These are phyloP conservation scores for Pyrenula massariospora DNA, from an alignment of 495 filamentous ascomycete species.

Conservation along the genomic window DNA sequence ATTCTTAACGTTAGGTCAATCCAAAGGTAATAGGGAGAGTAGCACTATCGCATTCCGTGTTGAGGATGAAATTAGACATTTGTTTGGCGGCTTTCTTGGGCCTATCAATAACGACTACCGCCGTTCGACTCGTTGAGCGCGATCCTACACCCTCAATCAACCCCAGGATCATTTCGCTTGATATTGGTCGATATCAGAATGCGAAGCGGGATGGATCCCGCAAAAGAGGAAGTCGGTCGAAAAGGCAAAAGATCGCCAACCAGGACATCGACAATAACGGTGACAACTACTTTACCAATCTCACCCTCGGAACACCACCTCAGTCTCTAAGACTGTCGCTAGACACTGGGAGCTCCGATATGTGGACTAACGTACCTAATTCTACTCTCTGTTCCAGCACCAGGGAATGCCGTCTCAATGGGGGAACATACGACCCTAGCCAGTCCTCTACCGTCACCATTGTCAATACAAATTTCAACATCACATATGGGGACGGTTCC, in stretches of 20 bases:
- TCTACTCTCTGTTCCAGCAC: constrained; percentile 45
- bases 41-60: no score
- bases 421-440: constrained; percentile 56
- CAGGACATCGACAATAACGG: neutral
- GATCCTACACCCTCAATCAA: neutral
- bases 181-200: neutral
- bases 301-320: constrained; percentile 59
- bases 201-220: neutral
- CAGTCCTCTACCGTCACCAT: constrained; percentile 71
- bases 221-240: neutral
- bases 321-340: constrained; percentile 55
- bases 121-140: neutral
- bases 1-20: no score
- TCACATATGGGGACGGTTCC: constrained; percentile 81
- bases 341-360: constrained; percentile 80
- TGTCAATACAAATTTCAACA: constrained; percentile 72
- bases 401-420: constrained; percentile 42
- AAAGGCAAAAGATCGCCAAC: neutral
- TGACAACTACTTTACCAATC: constrained; percentile 56
- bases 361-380: constrained; percentile 68
- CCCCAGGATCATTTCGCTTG: neutral
- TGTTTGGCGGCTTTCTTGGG: neutral
- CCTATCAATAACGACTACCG: neutral
- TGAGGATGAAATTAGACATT: neutral
- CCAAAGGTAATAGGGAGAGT: no score